Base-by-base conservation (phyloP, 176 grass and related monocot genomes). In the Zoysia japonica region DNA sequence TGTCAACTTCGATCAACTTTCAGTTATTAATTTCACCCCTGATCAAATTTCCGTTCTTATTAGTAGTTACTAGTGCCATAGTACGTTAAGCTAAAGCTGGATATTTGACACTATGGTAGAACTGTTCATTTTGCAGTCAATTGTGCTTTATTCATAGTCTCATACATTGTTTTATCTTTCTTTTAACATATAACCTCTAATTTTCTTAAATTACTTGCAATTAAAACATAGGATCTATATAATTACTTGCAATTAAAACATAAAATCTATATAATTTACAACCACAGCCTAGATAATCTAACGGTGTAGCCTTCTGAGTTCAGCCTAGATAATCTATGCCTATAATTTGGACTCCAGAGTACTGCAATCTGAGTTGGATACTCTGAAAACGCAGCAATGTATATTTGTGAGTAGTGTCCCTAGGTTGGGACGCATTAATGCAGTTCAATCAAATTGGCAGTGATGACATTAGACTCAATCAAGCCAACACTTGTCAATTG, bases 161-260 rank as follows among this genome's bases (percentile, higher is more conserved):
- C 60, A 78, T 63, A 41, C 7, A 49, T 49, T 49, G 13, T 53
- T 82, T 48, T 53, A 51, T 36, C 3, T 14, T 48, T 61, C 39
- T 35, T 63, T 70, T 19, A 80, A 84, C 2, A 47, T 15, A 28
- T 28, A 28, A 36, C 40, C 39, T 74, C 40, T 64, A 40, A 68
- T 47, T 68, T 17, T 0, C 5, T 75, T 15, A 41, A 37, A 88
- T 75, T 70, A 69, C 6, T 46, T 42, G 47, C 53, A 3, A 61
- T 5, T 68, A 67, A 19, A 78, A 66, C 43, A 71, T 28, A 28
- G 28, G 28, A 28, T 28, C 28, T 28, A 28, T 28, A 28, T 28
- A 37, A 88, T 75, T 70, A 69, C 6, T 46, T 42, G 47, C 53
- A 3, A 61, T 5, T 68, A 67, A 19, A 78, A 66, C 43, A 71